These are phyloP conservation scores for Austroboletus rostrupii DNA, from an alignment of 1,284 basidiomycete genomes.

Conservation along the genomic window DNA sequence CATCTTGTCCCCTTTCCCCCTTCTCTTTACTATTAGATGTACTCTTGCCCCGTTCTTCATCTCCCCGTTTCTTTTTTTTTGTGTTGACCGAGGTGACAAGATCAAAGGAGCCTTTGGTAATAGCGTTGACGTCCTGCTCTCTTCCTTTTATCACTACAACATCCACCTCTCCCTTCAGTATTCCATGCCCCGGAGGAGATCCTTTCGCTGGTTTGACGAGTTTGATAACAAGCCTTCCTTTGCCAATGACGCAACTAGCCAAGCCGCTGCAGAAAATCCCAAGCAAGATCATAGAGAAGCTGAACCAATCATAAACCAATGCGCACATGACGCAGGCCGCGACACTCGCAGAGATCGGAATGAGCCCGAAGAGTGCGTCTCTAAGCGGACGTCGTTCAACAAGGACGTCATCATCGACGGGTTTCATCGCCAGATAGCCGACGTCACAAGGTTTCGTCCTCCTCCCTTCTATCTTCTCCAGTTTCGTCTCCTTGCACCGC, in stretches of 20 bases:
- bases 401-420: not conserved
- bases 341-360: not conserved
- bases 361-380: not conserved
- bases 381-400: not conserved
- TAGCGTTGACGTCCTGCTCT: not conserved
- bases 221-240: not conserved
- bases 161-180: not conserved
- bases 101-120: not conserved
- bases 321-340: not conserved
- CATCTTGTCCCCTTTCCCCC: no score
- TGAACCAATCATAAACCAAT: not conserved
- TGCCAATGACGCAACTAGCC: not conserved
- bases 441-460: not conserved
- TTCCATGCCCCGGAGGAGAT: not conserved
- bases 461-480: not conserved
- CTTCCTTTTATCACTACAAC: not conserved
- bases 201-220: not conserved
- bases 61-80: not conserved
- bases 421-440: not conserved
- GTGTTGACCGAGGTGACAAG: not conserved
- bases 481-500: not conserved
- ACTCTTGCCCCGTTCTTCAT: no score
- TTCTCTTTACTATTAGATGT: no score
- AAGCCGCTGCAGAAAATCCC: not conserved
- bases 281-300: not conserved